These are phyloP conservation scores for Cucurbitaria berberidis DNA, from an alignment of 2,329 filamentous ascomycete genomes.

Conservation along the genomic window DNA sequence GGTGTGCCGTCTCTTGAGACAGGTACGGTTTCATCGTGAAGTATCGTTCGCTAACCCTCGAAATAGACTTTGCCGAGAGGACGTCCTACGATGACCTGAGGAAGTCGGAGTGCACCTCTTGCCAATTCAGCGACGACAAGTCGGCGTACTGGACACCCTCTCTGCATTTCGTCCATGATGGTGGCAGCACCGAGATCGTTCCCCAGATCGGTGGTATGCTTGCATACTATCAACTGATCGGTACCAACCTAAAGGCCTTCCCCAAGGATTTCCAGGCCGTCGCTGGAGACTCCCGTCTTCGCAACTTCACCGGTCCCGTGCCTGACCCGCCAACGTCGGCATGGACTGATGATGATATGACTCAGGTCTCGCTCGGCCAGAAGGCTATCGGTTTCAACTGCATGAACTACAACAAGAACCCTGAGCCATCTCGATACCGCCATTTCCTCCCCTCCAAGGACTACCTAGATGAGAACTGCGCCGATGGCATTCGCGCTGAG, in stretches of 20 bases:
- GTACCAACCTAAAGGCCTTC: slow-evolving; percentile 73
- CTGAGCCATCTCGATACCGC: slow-evolving; percentile 79
- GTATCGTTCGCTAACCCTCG: slow-evolving; percentile 26
- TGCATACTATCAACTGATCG: slow-evolving; percentile 80
- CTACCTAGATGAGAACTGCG: slow-evolving; percentile 80
- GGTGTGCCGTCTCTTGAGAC: slow-evolving; percentile 15
- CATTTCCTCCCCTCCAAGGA: slow-evolving; percentile 81
- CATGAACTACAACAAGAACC: slow-evolving; percentile 72
- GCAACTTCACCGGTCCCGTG: slow-evolving; percentile 62
- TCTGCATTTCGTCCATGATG: slow-evolving; percentile 70
- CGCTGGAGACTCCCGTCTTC: slow-evolving; percentile 66
- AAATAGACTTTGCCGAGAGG: slow-evolving; percentile 61
- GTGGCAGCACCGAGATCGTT: slow-evolving; percentile 70
- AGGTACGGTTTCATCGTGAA: slow-evolving; percentile 21
- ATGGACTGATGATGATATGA: slow-evolving; percentile 69
- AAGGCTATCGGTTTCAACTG: slow-evolving; percentile 95
- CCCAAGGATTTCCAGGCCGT: slow-evolving; percentile 75
- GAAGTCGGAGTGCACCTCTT: slow-evolving; percentile 72
- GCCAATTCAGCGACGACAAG: slow-evolving; percentile 55
- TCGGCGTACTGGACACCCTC: slow-evolving; percentile 63
- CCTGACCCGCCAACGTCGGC: slow-evolving; percentile 71
- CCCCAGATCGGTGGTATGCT: slow-evolving; percentile 59
- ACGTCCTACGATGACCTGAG: slow-evolving; percentile 67
- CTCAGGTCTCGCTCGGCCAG: slow-evolving; percentile 74
- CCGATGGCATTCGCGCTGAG: slow-evolving; percentile 76